Base-by-base conservation (phyloP, 192 early-diverging fungal genomes). In the Coemansia sp. region DNA sequence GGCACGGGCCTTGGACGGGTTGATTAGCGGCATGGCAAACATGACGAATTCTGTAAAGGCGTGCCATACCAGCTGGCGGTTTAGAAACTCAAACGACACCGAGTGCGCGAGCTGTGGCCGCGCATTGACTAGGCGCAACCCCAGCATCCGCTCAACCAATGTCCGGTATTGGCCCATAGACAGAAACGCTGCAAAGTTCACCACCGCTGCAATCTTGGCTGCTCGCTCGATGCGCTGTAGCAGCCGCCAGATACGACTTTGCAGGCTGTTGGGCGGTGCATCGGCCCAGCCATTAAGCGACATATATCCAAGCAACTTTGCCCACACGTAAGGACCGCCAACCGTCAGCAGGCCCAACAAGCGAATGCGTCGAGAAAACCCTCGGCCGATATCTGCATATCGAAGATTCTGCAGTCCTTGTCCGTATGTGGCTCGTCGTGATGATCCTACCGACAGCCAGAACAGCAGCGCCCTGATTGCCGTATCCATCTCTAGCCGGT, bases 1-100 rank as follows among this genome's bases (percentile, higher is more conserved):
- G 23, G 62, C 65, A 9, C 76, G 44, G n/a, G 66, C 65, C 16
- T 57, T 57, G 28, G 70, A 57, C 3, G 70, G 58, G 48, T 91
- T 92, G 52, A 95, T 79, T 40, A 93, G 59, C 6, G 93, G 91
- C 52, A 92, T 79, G 19, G 91, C 70, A 75, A 92, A 93, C 65
- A 91, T 78, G 19, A 93, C 79, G 71, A 94, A 92, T 83, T 96
- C 91, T 21, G 91, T 91, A 55, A 94, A 93, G 43, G 90, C 89
- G 20, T 93, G 87, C 91, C 91, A 97, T 23, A 94, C 91, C 57
- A 95, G 81, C 76, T 97, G 91, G 13, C 93, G 83, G 64, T 95
- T 97, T 63, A 97, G 80, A 61, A 91, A 95, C 63, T 97, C 94
- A 62, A 91, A 93, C 64, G 86, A 92, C 28, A 95, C 87, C 55